Conservation (phyloP, 1,139 yeast species). For the Hansenula lynferdii region DNA sequence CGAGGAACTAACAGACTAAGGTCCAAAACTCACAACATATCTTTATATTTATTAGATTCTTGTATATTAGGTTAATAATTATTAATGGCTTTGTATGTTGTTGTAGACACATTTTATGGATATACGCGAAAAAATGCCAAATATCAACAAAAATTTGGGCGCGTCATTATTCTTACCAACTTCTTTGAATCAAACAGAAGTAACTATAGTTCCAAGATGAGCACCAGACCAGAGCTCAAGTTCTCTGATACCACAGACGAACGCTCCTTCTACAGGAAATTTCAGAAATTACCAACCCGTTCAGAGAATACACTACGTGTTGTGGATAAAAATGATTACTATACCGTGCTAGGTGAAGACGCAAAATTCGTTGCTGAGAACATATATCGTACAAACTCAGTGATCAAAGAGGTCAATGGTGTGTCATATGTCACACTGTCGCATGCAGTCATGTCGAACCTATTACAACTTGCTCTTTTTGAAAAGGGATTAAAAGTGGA, state of each 20-base stretch:
- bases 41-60: not conserved
- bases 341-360: constrained; percentile 67
- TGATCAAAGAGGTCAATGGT: constrained; percentile 53
- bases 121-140: not conserved
- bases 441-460: constrained; percentile 61
- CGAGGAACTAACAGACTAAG: constrained; percentile 2
- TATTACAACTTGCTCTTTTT: constrained; percentile 62
- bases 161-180: not conserved
- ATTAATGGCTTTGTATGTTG: not conserved
- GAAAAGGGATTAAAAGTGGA: constrained; percentile 76
- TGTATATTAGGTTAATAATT: not conserved
- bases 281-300: constrained; percentile 44
- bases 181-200: not conserved
- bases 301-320: constrained; percentile 52
- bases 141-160: not conserved
- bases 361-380: constrained; percentile 79
- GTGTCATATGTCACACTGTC: constrained; percentile 73
- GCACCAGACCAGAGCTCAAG: constrained; percentile 63
- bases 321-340: constrained; percentile 76
- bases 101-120: too few species aligned
- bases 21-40: not conserved
- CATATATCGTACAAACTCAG: constrained; percentile 78
- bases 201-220: constrained; percentile 10
- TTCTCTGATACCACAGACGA: constrained; percentile 49
- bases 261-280: constrained; percentile 52